A percentile compares a stretch with the other conserved stretches of the same genome.
Conservation (phyloP, 2,329 filamentous ascomycete genomes). For the Alternaria incomplexa region DNA sequence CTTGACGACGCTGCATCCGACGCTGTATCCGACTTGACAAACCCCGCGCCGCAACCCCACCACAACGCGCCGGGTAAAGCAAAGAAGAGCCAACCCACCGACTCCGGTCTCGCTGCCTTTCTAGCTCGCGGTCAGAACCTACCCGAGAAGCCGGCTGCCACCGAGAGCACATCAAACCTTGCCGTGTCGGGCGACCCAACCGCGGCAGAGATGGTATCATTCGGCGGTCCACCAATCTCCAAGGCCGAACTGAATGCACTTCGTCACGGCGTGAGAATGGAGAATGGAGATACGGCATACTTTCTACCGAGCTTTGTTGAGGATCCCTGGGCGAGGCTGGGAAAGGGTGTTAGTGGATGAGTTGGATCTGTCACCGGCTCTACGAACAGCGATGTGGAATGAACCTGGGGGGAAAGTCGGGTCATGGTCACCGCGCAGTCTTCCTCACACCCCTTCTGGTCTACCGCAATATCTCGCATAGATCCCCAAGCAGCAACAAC, state of each 20-base stretch:
- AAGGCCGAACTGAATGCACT: conserved; percentile 45
- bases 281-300: conserved; percentile 69
- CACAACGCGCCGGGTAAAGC: neutral
- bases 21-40: neutral
- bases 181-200: conserved; percentile 3
- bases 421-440: neutral
- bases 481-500: neutral
- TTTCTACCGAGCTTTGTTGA: conserved; percentile 73
- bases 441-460: neutral
- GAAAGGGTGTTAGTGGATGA: neutral
- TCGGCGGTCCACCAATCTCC: conserved; percentile 36
- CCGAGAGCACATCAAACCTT: neutral
- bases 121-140: conserved; percentile 37
- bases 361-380: neutral
- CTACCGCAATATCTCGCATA: accelerated
- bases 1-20: neutral
- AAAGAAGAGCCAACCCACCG: conserved; percentile 19
- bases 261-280: conserved; percentile 51
- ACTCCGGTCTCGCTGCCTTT: conserved; percentile 40
- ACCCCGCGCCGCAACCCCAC: neutral
- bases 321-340: conserved; percentile 68
- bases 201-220: conserved; percentile 29
- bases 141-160: conserved; percentile 22
- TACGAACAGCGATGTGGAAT: neutral
- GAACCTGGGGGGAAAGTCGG: neutral